These are phyloP conservation scores for Zalaria sp. DNA, from an alignment of 2,329 filamentous ascomycete genomes.

Conservation along the genomic window DNA sequence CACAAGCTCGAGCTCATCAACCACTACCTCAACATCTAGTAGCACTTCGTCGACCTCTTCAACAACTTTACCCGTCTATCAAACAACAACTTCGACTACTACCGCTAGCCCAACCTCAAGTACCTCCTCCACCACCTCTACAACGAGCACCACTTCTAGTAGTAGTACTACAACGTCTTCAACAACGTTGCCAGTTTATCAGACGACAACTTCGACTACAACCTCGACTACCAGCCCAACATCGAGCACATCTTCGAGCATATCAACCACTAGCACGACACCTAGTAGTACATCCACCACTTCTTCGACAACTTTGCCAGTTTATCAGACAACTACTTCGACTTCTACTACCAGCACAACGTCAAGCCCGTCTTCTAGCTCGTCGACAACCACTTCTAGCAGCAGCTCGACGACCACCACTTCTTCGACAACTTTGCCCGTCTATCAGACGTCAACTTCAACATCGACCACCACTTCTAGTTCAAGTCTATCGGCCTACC, in stretches of 20 bases:
- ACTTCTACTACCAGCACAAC: too few species aligned
- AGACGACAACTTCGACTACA: neutral
- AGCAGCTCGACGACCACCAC: neutral
- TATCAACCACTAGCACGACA: neutral
- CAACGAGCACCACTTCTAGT: neutral
- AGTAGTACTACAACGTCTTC: neutral
- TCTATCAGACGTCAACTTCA: too few species aligned
- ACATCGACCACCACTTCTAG: too few species aligned
- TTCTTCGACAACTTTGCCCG: too few species aligned
- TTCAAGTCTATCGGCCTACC: too few species aligned
- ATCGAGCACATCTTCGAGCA: neutral
- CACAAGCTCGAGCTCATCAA: too few species aligned
- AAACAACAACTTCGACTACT: neutral
- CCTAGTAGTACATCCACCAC: neutral
- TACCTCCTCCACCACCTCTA: neutral
- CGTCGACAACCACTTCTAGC: neutral
- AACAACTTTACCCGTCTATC: neutral
- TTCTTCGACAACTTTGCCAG: too few species aligned
- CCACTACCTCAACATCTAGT: too few species aligned
- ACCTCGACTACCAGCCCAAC: neutral
- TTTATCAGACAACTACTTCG: too few species aligned
- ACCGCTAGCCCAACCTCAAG: neutral
- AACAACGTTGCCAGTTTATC: neutral
- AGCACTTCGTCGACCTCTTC: neutral
- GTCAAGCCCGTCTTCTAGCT: neutral